Base-by-base conservation (phyloP, 352 stramenopile genomes). In the Phytophthora ohioensis region DNA sequence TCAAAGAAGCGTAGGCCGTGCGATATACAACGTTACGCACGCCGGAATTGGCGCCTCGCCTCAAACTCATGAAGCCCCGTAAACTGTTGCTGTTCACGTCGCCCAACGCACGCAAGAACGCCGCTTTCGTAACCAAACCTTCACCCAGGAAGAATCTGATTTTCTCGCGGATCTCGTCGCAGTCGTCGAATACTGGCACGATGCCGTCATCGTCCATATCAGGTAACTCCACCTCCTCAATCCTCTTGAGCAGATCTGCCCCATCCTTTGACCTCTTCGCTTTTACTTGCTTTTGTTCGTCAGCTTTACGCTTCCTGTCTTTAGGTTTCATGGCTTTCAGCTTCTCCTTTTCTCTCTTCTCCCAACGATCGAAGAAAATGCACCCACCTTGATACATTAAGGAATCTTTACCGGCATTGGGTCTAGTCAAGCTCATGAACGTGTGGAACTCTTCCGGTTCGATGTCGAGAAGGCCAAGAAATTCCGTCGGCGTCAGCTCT, bases 1-100 rank as follows among this genome's bases (percentile, higher is more conserved):
- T 90, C 81, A 21, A 90, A 90, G 59, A 90, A 17, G 48, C 71
- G 69, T 90, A 90, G 11, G 68, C 76, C 7, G 35, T 62, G 9
- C 67, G 69, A 45, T 87, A 90, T 17, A 86, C 79, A 15, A 79
- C 73, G 39, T 82, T 87, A 15, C 68, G 70, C 34, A 62, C 78
- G 47, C 81, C 81, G 57, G 80, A 75, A 35, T 72, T 73, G 53
- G 78, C 73, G 51, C 76, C 77, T 36, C 57, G 51, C 53, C 81
- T 84, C 54, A 67, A 55, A 3, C 51, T 78, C 34, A 85, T 67
- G 56, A 79, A 90, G 53, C 73, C 71, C 2, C 75, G 80, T 43
- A 87, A 45, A 53, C 79, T 81, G 67, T 80, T 85, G 49, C 64
- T 68, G 59, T 76, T 84, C 42, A 84, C 71, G 35, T 85, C 64